Base-by-base conservation (phyloP, 805 yeast species). In the Saccharomycopsis fermentans region DNA sequence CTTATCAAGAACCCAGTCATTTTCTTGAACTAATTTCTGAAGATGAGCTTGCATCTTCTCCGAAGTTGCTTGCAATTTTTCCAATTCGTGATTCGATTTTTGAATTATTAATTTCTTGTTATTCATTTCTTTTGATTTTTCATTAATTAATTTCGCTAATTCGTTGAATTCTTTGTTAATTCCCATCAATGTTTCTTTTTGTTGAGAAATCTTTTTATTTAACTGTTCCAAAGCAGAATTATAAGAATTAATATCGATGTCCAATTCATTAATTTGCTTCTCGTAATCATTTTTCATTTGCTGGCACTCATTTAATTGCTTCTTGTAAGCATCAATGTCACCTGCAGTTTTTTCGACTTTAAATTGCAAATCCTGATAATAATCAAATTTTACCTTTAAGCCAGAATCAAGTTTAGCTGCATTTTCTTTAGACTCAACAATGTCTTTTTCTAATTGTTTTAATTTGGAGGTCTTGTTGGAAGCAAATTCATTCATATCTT, bases 401-500 rank as follows among this genome's bases (percentile, higher is more conserved):
- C 66, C 69, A 1, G 64, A 64, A 55, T 81, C 82, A 21, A 73
- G 63, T 2, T 65, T 55, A 1, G 64, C 66, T 0, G 79, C 65
- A 52, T 77, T 70, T 6, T 66, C 62, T 0, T 73, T 66, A 4
- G 86, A 68, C 6, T 66, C 63, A 11, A 67, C 65, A 26, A 86
- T 75, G 61, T 86, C 90, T 4, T 65, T 61, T 63, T 81, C 78
- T 48, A 87, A 72, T 65, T 86, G 81, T 54, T 81, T 81, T 60
- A 95, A 74, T 69, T 92, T 95, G 0, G 85, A 79, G 0, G 91
- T 89, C 64, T 90, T 91, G 68, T 95, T 86, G 51, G 73, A 74
- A 60, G 80, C 81, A 68, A 90, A 92, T 65, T 94, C 98, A 56
- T 78, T 75, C 74, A 90, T 87, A 68, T 94, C 98, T 17, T 74